Base-by-base conservation (phyloP, 208 protist genomes). In the Leishmania amazonensis region DNA sequence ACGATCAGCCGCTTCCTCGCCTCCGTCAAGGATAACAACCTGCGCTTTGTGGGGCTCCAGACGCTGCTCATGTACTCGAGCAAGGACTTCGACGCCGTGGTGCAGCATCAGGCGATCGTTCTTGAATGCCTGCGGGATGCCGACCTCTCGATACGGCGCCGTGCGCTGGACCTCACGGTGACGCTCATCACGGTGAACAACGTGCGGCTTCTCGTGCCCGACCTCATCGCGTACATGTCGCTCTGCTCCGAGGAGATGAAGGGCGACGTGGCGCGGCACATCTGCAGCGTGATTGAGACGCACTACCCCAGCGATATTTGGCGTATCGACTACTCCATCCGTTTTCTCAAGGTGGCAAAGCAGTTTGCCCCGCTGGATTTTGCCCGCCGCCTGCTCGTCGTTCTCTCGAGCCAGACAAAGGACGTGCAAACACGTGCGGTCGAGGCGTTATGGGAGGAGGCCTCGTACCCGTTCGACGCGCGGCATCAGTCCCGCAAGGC, bases 1-100 rank as follows among this genome's bases (percentile, higher is more conserved):
- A 99, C 99, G 75, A 94, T 99, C n/a, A 98, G 98, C 70, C 94
- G 98, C 75, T 99, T 99, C 83, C 90, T 99, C 15, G 81, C 93
- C 28, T 90, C 88, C 8, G 98, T 95, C 76, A 86, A 86, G n/a
- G 99, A 99, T 86, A 99, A 99, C 85, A 99, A 99, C 88, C 97
- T 99, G 76, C 96, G 98, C 75, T 99, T 99, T 85, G 99, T 99
- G 0, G 98, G 99, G 0, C 90, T 99, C 8, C 83, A 99, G 80
- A 97, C 97, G 35, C 93, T 99, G 38, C 84, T 96, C 51, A 90
- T 95, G 65, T 98, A 98, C 49, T 92, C 99, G 0, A 78, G 90
- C 11, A 88, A 87, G 13, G 97, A 99, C 83, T 86, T 93, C 49
- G 87, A 94, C 65, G 80, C 95, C 28, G 98, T 98, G n/a, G 97